Evolutionary conservation across 306 rosid species (phyloP).

Genomic region (Pyrus pyrifolia): DNA sequence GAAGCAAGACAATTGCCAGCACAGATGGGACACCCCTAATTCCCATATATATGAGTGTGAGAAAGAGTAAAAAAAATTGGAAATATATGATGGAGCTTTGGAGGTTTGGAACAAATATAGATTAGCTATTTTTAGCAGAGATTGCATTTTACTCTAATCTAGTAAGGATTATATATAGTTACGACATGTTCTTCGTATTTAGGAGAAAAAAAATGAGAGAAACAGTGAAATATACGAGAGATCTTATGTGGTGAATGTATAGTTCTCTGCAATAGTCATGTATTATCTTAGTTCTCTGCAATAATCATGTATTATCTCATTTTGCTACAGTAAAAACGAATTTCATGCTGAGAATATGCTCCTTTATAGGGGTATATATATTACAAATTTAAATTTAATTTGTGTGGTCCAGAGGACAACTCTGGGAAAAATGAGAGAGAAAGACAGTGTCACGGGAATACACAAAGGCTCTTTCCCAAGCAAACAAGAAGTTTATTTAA

Average conservation of each 20-base stretch:
- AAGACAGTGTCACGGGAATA: conserved; percentile 24
- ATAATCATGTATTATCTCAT: too few species aligned
- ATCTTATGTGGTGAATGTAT: background rate
- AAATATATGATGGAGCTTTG: background rate
- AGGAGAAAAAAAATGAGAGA: background rate
- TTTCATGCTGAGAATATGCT: background rate
- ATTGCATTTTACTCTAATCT: too few species aligned
- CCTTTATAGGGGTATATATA: background rate
- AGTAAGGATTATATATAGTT: too few species aligned
- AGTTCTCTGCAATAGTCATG: too few species aligned
- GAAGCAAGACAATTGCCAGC: conserved; percentile 25
- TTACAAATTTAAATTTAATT: background rate
- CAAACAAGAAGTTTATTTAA: background rate
- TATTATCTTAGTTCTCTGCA: too few species aligned
- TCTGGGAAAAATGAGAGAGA: conserved; percentile 10
- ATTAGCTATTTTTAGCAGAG: background rate
- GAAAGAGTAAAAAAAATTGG: conserved; percentile 5
- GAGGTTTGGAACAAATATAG: background rate
- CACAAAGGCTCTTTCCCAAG: conserved; percentile 6
- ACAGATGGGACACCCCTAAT: conserved; percentile 10
- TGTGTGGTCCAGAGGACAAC: conserved; percentile 16
- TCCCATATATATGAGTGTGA: background rate
- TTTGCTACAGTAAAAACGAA: too few species aligned
- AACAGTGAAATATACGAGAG: background rate
- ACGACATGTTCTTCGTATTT: background rate